phyloP scores from a whole-genome alignment of 164 flowering plant genomes.

The Aristolochia contorta region DNA sequence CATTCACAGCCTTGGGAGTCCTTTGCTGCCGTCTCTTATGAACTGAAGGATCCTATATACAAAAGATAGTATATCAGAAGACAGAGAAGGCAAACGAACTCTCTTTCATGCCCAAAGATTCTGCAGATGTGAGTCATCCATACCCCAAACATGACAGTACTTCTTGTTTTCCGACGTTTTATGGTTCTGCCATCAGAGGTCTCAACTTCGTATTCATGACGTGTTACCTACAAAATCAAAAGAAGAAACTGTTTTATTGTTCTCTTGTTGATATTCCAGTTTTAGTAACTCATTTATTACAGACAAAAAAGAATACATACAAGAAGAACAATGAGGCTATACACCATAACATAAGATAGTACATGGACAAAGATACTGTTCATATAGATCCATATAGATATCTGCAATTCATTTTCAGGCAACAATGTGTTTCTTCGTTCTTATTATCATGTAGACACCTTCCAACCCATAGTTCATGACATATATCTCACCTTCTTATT shows the following conservation, averaged over 20 bases:
- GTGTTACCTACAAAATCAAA: constrained; percentile 54
- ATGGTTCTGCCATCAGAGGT: constrained; percentile 70
- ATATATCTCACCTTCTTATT: constrained; percentile 54
- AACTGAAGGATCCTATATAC: constrained; percentile 54
- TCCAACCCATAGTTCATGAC: no score
- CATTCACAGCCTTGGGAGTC: constrained; percentile 34
- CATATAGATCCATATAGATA: no score
- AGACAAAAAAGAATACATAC: no score
- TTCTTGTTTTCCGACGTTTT: constrained; percentile 71
- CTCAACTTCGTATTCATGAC: constrained; percentile 86
- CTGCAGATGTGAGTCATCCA: constrained; percentile 9
- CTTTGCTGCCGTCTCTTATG: constrained; percentile 36
- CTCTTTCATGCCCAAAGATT: not conserved
- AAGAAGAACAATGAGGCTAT: no score
- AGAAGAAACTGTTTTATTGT: not conserved
- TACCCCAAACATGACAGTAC: constrained; percentile 93
- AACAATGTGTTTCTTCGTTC: no score
- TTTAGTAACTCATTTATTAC: no score
- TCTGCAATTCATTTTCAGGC: no score
- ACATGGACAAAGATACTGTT: no score
- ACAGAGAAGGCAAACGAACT: not conserved
- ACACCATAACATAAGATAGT: no score
- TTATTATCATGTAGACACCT: no score
- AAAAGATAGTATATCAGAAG: constrained; percentile 5
- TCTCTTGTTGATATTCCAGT: not conserved